Conservation (phyloP, 2,329 filamentous ascomycete species). For the Cladosporium colombiae region DNA sequence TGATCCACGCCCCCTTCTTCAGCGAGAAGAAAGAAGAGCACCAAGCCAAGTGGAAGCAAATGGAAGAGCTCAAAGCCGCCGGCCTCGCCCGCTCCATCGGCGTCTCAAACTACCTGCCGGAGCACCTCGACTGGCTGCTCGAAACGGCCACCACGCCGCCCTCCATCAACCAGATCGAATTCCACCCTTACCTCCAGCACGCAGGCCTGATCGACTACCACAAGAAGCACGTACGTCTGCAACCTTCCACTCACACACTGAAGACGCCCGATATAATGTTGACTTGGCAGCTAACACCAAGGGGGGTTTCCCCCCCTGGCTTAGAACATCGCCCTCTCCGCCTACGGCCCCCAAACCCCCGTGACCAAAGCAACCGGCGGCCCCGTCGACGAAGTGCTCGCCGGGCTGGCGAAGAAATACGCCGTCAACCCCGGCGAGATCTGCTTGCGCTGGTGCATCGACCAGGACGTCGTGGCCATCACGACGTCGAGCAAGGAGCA, state of each 20-base stretch:
- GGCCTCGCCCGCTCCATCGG: conserved; percentile 63
- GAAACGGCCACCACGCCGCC: conserved; percentile 57
- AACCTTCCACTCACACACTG: too few relatives aligned
- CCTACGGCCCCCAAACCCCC: conserved; percentile 52
- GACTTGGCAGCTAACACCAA: too few relatives aligned
- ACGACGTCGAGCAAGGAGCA: conserved; percentile 64
- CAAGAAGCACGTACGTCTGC: conserved; percentile 41
- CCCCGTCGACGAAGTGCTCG: conserved; percentile 56
- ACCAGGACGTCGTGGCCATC: conserved; percentile 60
- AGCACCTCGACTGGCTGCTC: conserved; percentile 57
- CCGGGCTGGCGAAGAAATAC: conserved; percentile 60
- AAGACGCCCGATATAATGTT: too few relatives aligned
- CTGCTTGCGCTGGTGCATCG: conserved; percentile 60
- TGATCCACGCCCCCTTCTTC: conserved; percentile 64
- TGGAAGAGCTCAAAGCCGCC: conserved; percentile 59
- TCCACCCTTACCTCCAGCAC: conserved; percentile 68
- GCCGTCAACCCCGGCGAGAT: conserved; percentile 60
- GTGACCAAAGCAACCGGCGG: conserved; percentile 57
- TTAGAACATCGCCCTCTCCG: conserved; percentile 51
- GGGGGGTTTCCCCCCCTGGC: too few relatives aligned
- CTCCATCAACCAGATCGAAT: conserved; percentile 69
- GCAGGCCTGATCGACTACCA: conserved; percentile 57
- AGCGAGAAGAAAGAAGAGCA: conserved; percentile 55
- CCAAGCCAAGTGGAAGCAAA: conserved; percentile 59
- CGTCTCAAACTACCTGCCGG: conserved; percentile 61